These are phyloP conservation scores for Trichoderma gamsii DNA, from an alignment of 495 filamentous ascomycete species.

Conservation along the genomic window DNA sequence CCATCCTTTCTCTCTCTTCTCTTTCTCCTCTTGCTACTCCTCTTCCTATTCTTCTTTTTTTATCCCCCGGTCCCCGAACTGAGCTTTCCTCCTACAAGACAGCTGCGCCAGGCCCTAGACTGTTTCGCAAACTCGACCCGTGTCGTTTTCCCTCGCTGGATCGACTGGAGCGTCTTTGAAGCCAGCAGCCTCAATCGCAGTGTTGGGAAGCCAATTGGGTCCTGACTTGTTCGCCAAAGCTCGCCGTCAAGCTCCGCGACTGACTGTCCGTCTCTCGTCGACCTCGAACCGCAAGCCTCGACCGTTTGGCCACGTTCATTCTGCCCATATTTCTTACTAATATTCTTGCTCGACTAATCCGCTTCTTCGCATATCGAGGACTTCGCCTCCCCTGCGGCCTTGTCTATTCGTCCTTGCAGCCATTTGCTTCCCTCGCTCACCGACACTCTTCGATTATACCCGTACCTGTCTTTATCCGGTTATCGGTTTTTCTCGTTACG, in stretches of 20 bases:
- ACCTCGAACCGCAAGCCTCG: constrained; percentile 10
- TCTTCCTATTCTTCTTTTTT: constrained; percentile 27
- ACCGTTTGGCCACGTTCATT: constrained; percentile 16
- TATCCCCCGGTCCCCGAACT: constrained; percentile 24
- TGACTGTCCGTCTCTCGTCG: constrained; percentile 15
- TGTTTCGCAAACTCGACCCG: constrained; percentile 17
- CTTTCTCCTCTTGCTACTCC: constrained; percentile 28
- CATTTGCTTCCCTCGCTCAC: constrained; percentile 25
- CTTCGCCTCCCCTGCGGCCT: constrained; percentile 21
- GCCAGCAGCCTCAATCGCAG: constrained; percentile 1
- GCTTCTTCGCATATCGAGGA: constrained; percentile 12
- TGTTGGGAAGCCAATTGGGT: constrained; percentile 9
- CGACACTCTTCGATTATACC: constrained; percentile 24
- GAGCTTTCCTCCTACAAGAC: constrained; percentile 13
- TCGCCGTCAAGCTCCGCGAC: constrained; percentile 16
- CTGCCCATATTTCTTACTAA: constrained; percentile 19
- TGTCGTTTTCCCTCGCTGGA: constrained; percentile 16
- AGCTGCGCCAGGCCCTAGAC: constrained; percentile 11
- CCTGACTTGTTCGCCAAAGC: neutral
- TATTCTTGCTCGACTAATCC: constrained; percentile 5
- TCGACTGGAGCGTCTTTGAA: neutral
- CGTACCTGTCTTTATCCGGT: constrained; percentile 18
- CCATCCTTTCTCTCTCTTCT: constrained; percentile 26
- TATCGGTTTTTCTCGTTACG: constrained; percentile 25
- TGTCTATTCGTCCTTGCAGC: constrained; percentile 26